Evolutionary conservation across 2,329 filamentous ascomycete species (phyloP).

Genomic region (Ophiostoma sp.): DNA sequence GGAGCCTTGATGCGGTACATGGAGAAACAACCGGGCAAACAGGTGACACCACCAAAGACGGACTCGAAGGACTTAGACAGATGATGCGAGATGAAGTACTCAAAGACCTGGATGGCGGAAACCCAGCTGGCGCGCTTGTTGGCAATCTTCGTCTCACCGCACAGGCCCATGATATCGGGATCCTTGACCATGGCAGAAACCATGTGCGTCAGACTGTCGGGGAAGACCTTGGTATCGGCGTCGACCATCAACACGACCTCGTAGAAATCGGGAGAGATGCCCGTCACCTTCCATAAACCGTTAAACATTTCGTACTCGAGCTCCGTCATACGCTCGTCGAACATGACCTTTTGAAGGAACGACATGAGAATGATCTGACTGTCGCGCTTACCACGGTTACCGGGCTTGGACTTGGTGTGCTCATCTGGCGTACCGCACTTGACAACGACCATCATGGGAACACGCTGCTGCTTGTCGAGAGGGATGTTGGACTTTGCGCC

Average conservation of each 20-base stretch:
- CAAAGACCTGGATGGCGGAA: conserved; percentile 97
- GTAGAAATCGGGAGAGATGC: conserved; percentile 97
- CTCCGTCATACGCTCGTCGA: conserved; percentile 99
- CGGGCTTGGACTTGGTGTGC: conserved; percentile 76
- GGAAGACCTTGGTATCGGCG: conserved; percentile 98
- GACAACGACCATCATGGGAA: conserved; percentile 95
- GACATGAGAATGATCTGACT: conserved; percentile 99
- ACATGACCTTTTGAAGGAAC: conserved; percentile 99
- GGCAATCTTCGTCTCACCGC: conserved; percentile 98
- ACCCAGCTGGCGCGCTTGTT: conserved; percentile 97
- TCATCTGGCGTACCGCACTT: conserved; percentile 95
- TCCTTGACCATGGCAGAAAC: conserved; percentile 98
- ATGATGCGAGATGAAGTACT: conserved; percentile 99
- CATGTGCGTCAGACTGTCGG: conserved; percentile 98
- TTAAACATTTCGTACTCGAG: conserved; percentile 99
- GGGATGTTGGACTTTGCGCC: conserved; percentile 78
- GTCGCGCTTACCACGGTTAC: conserved; percentile 97
- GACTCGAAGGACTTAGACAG: conserved; percentile 96
- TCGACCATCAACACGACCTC: conserved; percentile 99
- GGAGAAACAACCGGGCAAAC: conserved; percentile 97
- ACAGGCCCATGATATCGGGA: conserved; percentile 98
- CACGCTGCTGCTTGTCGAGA: conserved; percentile 85
- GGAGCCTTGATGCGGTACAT: conserved; percentile 99
- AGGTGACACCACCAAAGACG: conserved; percentile 97
- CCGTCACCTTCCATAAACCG: conserved; percentile 96